Base-by-base conservation (phyloP, 108 stramenopile species). In the Fragilariopsis cylindrus region DNA sequence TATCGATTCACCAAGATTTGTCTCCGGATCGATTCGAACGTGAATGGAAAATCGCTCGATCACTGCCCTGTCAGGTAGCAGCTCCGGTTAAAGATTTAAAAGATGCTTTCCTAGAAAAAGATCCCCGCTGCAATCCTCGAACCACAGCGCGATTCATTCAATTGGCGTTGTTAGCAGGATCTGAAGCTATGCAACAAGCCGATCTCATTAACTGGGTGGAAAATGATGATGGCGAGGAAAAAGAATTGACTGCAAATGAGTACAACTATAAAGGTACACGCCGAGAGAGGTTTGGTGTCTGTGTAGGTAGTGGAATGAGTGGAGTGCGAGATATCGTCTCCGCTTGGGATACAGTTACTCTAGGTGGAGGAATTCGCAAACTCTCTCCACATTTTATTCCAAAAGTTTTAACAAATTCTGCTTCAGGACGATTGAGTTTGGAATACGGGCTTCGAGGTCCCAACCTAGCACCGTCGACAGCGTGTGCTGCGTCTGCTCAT, bases 311-410 rank as follows among this genome's bases (percentile, higher is more conserved):
- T 74, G 96, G 96, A 30, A 97, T 96, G 88, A 96, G 95, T 41
- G 85, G 89, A 45, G 85, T 96, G n/a, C 85, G 92, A 43, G 96
- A 97, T 45, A 81, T 96, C 11, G 78, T 70, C 40, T 73, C 77
- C 16, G 84, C 92, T 11, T 60, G 80, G 45, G 67, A 68, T 21
- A 68, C 11, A 5, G 56, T 93, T 48, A 54, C 74, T n/a, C 73
- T 57, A n/a, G 44, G 65, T 48, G 74, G 72, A 6, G 40, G 57
- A 12, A 57, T 81, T 50, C 82, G 88, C 15, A 78, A 82, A 48
- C 76, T 97, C 6, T 81, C 82, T 13, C 98, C 98, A 2, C 97
- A 94, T 79, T 99, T 99, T 81, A 94, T 99, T 52, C 97, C 99
- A 30, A 93, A 90, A 48, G 83, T 98, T 12, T 84, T 99, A 57